Percentiles rank a stretch among this genome's conserved stretches.
Conservation (phyloP, 2,329 filamentous ascomycete species). For the Neonectria coccinea region DNA sequence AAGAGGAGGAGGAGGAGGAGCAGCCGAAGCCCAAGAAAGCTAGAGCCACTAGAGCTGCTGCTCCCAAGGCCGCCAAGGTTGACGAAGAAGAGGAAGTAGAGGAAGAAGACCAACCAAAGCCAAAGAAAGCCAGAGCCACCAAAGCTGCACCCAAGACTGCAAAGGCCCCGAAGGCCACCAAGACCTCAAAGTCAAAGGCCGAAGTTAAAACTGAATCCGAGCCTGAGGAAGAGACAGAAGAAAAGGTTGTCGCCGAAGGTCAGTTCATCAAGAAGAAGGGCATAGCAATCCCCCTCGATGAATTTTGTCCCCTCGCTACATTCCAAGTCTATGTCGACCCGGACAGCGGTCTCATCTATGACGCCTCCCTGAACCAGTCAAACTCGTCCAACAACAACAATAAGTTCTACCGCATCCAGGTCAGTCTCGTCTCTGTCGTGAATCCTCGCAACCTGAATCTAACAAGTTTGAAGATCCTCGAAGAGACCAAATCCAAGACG, state of each 20-base stretch:
- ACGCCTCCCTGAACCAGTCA: constrained; percentile 84
- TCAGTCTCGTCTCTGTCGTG: constrained; percentile 48
- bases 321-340: constrained; percentile 74
- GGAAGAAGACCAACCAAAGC: constrained; percentile 43
- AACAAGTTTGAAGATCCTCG: constrained; percentile 54
- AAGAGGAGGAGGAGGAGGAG: constrained; percentile 39
- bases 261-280: constrained; percentile 61
- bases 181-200: constrained; percentile 36
- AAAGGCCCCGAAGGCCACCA: constrained; percentile 35
- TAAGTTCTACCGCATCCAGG: constrained; percentile 84
- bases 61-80: constrained; percentile 39
- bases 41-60: constrained; percentile 30
- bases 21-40: constrained; percentile 47
- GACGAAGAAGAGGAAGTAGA: constrained; percentile 44
- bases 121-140: constrained; percentile 46
- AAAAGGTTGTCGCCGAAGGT: constrained; percentile 54
- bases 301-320: constrained; percentile 51
- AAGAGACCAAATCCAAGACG: constrained; percentile 48
- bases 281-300: constrained; percentile 64
- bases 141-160: constrained; percentile 27
- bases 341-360: constrained; percentile 73
- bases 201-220: constrained; percentile 34
- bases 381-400: constrained; percentile 80
- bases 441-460: constrained; percentile 20
- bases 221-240: constrained; percentile 44